Evolutionary conservation across 2,329 filamentous ascomycete species (phyloP), one percentile per base, ranked within the genome.

Genomic region (Botrytis fabae): DNA sequence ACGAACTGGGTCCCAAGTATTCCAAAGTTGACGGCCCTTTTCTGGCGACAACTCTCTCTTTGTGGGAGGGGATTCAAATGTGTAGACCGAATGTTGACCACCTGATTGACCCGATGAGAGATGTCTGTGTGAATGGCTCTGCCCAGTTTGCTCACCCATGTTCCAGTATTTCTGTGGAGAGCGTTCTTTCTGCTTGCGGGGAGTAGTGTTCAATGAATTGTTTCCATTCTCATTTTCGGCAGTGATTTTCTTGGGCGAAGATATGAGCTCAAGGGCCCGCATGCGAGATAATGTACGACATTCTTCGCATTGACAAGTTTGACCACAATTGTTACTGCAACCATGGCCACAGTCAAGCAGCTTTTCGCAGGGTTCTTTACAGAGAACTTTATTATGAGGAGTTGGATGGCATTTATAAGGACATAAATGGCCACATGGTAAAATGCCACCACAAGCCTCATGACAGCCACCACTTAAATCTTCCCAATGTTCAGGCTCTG

Each of bases 381-480:
- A 81, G 22, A 74, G 18, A 1, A 81, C 32, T 35, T 66, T 48
- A 1, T 75, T 65, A 66, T 81, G 80, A 20, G 74, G 71, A 40
- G 78, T 78, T 5, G 78, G 76, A 71, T 82, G 80, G 62, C 80
- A 82, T 8, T 22, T 73, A 22, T 76, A 66, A 6, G 73, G 71
- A 69, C 80, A 82, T 20, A 68, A 38, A 74, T 82, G 80, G 4
- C 79, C 78, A 69, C 80, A 82, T 2, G 73, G 5, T 18, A 81
- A 73, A 4, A 69, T 81, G 4, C 79, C 81, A 22, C 75, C 75
- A 76, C 88, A 93, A 42, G 73, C 80, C 64, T 77, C 73, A 69
- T 82, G 76, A 80, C 87, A 92, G 9, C 87, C 89, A 32, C 87
- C 90, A 70, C 84, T 82, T 22, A 86, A 83, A 81, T 72, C 71